phyloP scores from a whole-genome alignment of 306 rosid species.

The Quillaja saponaria region DNA sequence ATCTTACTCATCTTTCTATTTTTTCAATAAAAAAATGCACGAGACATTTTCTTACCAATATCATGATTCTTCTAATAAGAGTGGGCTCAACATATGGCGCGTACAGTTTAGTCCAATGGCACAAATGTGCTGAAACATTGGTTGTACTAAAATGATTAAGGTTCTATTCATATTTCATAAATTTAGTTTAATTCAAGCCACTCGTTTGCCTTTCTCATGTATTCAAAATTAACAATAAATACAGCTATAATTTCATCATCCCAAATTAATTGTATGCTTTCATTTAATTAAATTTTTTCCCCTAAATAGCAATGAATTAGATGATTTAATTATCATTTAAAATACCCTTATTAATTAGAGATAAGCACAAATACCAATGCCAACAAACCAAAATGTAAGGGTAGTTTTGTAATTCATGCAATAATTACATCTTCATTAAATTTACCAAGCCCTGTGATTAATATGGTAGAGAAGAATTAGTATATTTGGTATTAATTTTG shows the following conservation, averaged over 20 bases:
- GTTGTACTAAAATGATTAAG: slow-evolving; percentile 19
- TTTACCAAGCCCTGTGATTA: not conserved
- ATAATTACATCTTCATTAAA: not conserved
- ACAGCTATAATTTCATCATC: slow-evolving; percentile 16
- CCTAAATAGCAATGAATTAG: no score
- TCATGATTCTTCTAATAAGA: no score
- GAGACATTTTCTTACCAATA: no score
- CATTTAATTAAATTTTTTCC: no score
- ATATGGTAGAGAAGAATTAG: not conserved
- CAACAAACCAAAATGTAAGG: not conserved
- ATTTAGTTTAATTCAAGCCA: slow-evolving; percentile 22
- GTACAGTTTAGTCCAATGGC: no score
- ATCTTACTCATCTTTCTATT: no score
- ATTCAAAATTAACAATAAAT: not conserved
- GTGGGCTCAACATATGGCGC: no score
- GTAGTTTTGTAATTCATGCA: not conserved
- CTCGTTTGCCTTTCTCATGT: slow-evolving; percentile 6
- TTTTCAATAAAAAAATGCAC: no score
- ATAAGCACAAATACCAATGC: not conserved
- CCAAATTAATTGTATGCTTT: not conserved
- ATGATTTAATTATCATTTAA: not conserved
- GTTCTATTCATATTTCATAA: slow-evolving; percentile 18
- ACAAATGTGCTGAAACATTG: not conserved
- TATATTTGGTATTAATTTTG: slow-evolving; percentile 31
- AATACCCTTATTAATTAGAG: not conserved